phyloP scores from a whole-genome alignment of 2,329 filamentous ascomycete species.

The Hymenoscyphus fructigenus region DNA sequence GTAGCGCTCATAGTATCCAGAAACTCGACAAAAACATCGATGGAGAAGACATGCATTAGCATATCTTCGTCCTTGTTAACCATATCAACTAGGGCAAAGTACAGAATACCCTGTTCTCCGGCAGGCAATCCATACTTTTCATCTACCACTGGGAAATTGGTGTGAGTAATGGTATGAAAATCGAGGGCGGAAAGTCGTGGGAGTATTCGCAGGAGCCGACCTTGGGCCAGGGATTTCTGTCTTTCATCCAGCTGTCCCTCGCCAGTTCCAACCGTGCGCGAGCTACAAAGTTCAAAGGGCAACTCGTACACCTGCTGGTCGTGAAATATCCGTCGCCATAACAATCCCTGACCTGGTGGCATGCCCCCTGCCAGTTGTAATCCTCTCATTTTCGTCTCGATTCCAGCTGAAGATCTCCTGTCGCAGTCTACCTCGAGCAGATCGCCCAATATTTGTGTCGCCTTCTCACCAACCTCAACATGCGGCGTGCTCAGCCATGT shows the following conservation, averaged over 20 bases:
- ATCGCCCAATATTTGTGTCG: slow-evolving; percentile 50
- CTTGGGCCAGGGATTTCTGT: slow-evolving; percentile 38
- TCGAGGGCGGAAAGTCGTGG: slow-evolving; percentile 34
- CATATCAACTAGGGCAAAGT: slow-evolving; percentile 36
- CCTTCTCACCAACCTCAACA: slow-evolving; percentile 56
- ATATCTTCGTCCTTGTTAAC: slow-evolving; percentile 36
- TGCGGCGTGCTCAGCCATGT: slow-evolving; percentile 54
- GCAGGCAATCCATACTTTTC: slow-evolving; percentile 20
- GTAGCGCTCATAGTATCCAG: slow-evolving; percentile 34
- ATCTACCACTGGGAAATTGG: slow-evolving; percentile 34
- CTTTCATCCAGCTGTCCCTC: slow-evolving; percentile 31
- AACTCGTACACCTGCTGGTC: slow-evolving; percentile 46
- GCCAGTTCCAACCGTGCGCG: slow-evolving; percentile 23
- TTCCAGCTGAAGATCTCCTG: slow-evolving; percentile 26
- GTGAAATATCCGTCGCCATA: slow-evolving; percentile 55
- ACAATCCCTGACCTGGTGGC: slow-evolving; percentile 48
- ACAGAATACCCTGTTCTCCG: slow-evolving; percentile 30
- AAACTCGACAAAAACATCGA: slow-evolving; percentile 37
- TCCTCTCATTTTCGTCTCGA: slow-evolving; percentile 36
- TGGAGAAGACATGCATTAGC: slow-evolving; percentile 37
- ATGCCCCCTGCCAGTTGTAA: slow-evolving; percentile 41
- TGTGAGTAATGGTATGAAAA: slow-evolving; percentile 29
- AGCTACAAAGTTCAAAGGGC: slow-evolving; percentile 43
- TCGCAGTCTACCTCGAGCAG: slow-evolving; percentile 57
- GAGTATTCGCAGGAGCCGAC: slow-evolving; percentile 34